A percentile compares a stretch with the other conserved stretches of the same genome.
These are phyloP conservation scores for Vanrija pseudolonga DNA, from an alignment of 1,284 basidiomycete genomes.

Conservation along the genomic window DNA sequence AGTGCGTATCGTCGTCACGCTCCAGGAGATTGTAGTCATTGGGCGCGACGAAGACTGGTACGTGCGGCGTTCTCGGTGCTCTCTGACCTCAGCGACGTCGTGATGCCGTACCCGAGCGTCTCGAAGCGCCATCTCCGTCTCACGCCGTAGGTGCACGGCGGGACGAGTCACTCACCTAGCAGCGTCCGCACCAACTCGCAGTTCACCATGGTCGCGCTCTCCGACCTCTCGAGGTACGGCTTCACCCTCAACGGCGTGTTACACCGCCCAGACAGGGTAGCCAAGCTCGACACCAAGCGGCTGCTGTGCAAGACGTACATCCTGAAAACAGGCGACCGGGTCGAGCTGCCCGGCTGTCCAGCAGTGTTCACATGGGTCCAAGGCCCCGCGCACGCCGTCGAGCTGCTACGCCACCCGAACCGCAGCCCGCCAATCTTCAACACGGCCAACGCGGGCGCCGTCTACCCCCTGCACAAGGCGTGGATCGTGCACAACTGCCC, in stretches of 20 bases:
- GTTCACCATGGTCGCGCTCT: conserved; percentile 14
- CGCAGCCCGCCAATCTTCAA: background rate
- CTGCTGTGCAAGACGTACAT: conserved; percentile 3
- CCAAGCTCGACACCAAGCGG: conserved; percentile 37
- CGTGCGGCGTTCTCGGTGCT: no score
- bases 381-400: conserved; percentile 1
- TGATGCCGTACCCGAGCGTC: conserved; percentile 1
- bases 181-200: conserved; percentile 15
- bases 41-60: no score
- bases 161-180: background rate
- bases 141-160: conserved; percentile 10
- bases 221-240: conserved; percentile 77
- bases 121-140: conserved; percentile 15
- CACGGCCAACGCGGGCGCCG: background rate
- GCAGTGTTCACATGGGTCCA: conserved; percentile 7
- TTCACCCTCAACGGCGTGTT: conserved; percentile 67
- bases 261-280: conserved; percentile 24
- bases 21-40: no score
- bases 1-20: no score
- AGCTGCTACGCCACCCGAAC: background rate
- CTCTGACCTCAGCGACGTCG: conserved; percentile 3
- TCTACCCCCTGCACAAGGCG: background rate
- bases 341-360: conserved; percentile 1
- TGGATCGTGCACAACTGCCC: conserved; percentile 23
- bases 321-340: conserved; percentile 7